Conservation (phyloP, 1,284 basidiomycete genomes). For the Chondrostereum purpureum region DNA sequence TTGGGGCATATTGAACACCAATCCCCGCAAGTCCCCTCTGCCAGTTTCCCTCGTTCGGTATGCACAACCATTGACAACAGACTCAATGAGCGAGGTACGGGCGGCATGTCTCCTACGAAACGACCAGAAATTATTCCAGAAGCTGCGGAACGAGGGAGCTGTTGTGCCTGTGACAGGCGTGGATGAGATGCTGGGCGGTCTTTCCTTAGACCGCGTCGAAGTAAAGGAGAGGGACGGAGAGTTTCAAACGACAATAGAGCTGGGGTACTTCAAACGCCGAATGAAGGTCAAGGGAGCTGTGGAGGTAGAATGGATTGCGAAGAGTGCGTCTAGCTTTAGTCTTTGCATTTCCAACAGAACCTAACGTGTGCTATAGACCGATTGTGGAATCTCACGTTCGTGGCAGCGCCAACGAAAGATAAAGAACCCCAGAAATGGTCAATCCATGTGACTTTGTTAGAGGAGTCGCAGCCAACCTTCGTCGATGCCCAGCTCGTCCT, state of each 20-base stretch:
- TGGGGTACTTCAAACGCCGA: constrained; percentile 50
- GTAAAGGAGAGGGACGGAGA: constrained; percentile 40
- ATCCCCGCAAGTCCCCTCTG: constrained; percentile 35
- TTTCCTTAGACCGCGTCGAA: constrained; percentile 38
- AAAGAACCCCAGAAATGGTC: constrained; percentile 46
- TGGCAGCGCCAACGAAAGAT: constrained; percentile 30
- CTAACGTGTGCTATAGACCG: constrained; percentile 34
- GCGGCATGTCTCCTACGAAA: constrained; percentile 57
- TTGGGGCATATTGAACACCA: constrained; percentile 63
- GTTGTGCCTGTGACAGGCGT: constrained; percentile 43
- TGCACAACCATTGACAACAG: constrained; percentile 43
- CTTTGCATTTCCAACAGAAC: neutral
- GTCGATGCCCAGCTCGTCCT: constrained; percentile 54
- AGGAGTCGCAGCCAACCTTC: constrained; percentile 54
- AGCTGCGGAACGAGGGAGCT: constrained; percentile 43
- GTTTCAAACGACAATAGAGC: constrained; percentile 37
- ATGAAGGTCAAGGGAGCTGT: constrained; percentile 56
- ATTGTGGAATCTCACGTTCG: constrained; percentile 56
- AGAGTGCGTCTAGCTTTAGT: constrained; percentile 33
- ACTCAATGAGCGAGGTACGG: constrained; percentile 50
- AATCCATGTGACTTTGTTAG: constrained; percentile 44
- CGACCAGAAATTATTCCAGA: constrained; percentile 58
- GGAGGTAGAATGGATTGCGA: constrained; percentile 57
- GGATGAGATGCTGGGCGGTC: constrained; percentile 43
- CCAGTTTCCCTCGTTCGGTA: constrained; percentile 45